Evolutionary conservation across 1,284 basidiomycete species (phyloP), one percentile per base, ranked within the genome.

Genomic region (Cryptococcus maquisensis): DNA sequence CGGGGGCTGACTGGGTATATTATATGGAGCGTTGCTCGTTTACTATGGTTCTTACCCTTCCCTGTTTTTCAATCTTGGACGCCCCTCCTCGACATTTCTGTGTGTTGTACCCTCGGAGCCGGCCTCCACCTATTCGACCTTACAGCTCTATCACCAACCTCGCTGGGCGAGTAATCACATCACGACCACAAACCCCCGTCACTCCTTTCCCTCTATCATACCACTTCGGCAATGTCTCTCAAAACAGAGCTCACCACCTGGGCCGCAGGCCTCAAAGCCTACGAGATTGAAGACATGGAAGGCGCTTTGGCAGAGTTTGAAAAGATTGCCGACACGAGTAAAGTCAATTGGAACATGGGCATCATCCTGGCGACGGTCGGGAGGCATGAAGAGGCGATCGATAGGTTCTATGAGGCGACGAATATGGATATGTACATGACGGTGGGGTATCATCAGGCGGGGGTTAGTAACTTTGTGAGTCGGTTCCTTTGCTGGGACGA

Each of bases 311-410:
- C 84, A 52, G 79, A 86, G 40, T 94, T 94, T 75, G 80, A 51
- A 2, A 52, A 57, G 51, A 92, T 92, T 63, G 85, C 84, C 1
- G 87, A 91, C 69, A 86, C 86, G 15, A 90, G 88, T 60, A 92
- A 90, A 78, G 88, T 94, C 67, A 81, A 88, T 56, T 89, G 87
- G 52, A 94, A 94, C 71, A 89, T 93, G 78, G 91, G 87, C 24
- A 80, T 94, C 59, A 92, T 95, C 66, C 87, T 89, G 65, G 91
- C 91, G 37, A 91, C 88, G 46, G 79, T 90, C 18, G 89, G 90
- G 60, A 84, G 89, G 70, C 91, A 95, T 69, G 85, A 88, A 69
- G 80, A 81, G 10, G 91, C 91, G 41, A 84, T 91, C 32, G 82
- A 88, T 64, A 81, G 84, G 56, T 94, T 91, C 72, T 80, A 81